phyloP scores from a whole-genome alignment of 2,329 filamentous ascomycete genomes.

The Chaetomium olivaceum region DNA sequence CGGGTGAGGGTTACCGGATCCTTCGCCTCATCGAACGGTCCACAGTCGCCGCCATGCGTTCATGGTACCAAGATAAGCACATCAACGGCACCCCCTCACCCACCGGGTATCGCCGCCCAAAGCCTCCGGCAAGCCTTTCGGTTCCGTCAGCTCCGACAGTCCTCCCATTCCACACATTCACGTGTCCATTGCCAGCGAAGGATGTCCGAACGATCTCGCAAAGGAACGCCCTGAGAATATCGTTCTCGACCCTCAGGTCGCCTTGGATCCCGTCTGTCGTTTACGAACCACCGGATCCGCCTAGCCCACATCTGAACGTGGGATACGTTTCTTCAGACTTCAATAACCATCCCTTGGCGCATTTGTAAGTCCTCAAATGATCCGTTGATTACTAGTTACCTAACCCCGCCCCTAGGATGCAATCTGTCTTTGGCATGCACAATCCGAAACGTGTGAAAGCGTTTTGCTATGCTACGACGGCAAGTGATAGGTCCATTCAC shows the following conservation, averaged over 20 bases:
- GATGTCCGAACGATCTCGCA: slow-evolving; percentile 94
- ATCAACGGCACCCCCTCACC: slow-evolving; percentile 59
- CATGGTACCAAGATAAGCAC: slow-evolving; percentile 85
- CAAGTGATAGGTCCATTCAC: slow-evolving; percentile 85
- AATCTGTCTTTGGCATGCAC: slow-evolving; percentile 95
- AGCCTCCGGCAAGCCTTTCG: slow-evolving; percentile 69
- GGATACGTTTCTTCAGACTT: slow-evolving; percentile 98
- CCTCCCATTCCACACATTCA: slow-evolving; percentile 96
- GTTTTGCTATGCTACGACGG: slow-evolving; percentile 93
- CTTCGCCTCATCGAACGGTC: slow-evolving; percentile 82
- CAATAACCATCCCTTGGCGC: slow-evolving; percentile 95
- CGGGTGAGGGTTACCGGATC: slow-evolving; percentile 86
- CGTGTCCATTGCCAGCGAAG: slow-evolving; percentile 85
- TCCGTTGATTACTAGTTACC: background rate
- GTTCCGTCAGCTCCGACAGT: slow-evolving; percentile 91
- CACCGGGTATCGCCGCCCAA: slow-evolving; percentile 67
- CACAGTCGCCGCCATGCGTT: slow-evolving; percentile 73
- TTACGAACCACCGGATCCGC: slow-evolving; percentile 81
- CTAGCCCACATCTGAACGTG: slow-evolving; percentile 79
- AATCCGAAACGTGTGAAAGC: slow-evolving; percentile 72
- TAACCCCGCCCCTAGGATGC: slow-evolving; percentile 64
- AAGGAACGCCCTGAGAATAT: slow-evolving; percentile 89
- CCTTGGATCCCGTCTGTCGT: slow-evolving; percentile 83
- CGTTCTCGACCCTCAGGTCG: slow-evolving; percentile 80
- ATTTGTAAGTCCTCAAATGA: slow-evolving; percentile 59